phyloP scores from a whole-genome alignment of 192 early-diverging fungal genomes.

The Chytriomyces sp. region DNA sequence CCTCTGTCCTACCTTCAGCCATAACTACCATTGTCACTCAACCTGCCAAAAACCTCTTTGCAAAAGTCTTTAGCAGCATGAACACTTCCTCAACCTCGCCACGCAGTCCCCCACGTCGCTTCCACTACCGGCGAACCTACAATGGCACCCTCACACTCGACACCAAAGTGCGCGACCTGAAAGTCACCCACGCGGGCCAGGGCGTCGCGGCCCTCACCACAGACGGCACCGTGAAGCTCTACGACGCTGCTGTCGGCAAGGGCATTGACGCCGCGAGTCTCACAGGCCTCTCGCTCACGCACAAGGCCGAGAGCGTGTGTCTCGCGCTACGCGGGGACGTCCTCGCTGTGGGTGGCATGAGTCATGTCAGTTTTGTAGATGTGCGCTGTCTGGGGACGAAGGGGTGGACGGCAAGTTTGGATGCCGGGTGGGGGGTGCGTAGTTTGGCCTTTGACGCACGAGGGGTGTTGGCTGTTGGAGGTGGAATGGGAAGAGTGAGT shows the following conservation, averaged over 20 bases:
- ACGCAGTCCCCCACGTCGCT: neutral
- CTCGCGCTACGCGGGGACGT: constrained; percentile 6
- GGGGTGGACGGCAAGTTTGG: constrained; percentile 55
- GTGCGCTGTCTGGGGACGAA: constrained; percentile 41
- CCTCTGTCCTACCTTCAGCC: no score
- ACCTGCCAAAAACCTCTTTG: neutral
- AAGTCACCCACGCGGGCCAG: constrained; percentile 33
- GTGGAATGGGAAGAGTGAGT: constrained; percentile 62
- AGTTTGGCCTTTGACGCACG: constrained; percentile 46
- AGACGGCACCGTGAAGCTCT: constrained; percentile 66
- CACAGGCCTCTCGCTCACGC: neutral
- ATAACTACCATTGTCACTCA: neutral
- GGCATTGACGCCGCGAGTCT: neutral
- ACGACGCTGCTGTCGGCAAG: constrained; percentile 48
- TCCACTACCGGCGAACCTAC: neutral
- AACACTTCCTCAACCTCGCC: neutral
- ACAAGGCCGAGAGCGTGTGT: constrained; percentile 35
- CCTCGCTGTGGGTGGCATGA: constrained; percentile 46
- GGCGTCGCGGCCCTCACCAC: constrained; percentile 60
- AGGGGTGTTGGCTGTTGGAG: constrained; percentile 60
- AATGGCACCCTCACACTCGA: constrained; percentile 1
- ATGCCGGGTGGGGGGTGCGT: constrained; percentile 74
- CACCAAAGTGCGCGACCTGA: constrained; percentile 62
- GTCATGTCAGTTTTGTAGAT: constrained; percentile 48
- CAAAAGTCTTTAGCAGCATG: constrained; percentile 1